These are phyloP conservation scores for Fusarium sp. DNA, from an alignment of 2,329 filamentous ascomycete species.

Conservation along the genomic window DNA sequence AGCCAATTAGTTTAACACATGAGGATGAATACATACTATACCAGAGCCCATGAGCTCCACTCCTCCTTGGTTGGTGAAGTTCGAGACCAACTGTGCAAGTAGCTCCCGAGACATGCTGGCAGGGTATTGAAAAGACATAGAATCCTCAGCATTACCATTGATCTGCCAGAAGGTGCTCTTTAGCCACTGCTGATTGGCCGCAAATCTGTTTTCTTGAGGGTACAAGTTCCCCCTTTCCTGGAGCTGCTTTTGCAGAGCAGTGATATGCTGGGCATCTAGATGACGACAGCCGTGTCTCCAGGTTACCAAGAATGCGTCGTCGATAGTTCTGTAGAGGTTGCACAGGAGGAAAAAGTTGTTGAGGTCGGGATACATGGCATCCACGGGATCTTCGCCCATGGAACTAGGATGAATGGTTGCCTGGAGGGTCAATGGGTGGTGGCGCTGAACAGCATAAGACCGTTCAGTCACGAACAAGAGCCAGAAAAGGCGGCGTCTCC, in stretches of 20 bases:
- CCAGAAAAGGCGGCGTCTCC: conserved; percentile 80
- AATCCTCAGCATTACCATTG: conserved; percentile 64
- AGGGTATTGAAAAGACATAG: conserved; percentile 74
- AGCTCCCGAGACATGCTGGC: conserved; percentile 75
- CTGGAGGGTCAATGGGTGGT: conserved; percentile 78
- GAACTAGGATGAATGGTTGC: conserved; percentile 77
- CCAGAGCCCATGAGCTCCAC: conserved; percentile 83
- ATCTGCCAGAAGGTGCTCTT: conserved; percentile 76
- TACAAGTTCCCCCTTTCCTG: conserved; percentile 67
- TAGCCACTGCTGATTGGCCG: conserved; percentile 75
- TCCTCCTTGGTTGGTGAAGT: conserved; percentile 79
- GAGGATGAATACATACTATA: conserved; percentile 67
- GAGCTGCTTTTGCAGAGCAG: conserved; percentile 73
- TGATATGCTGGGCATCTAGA: conserved; percentile 70
- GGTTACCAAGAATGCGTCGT: conserved; percentile 72
- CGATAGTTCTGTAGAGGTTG: conserved; percentile 75
- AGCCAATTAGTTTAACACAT: conserved; percentile 2
- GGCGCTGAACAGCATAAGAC: conserved; percentile 79
- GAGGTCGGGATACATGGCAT: conserved; percentile 67
- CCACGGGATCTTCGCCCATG: conserved; percentile 71
- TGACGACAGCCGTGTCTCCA: conserved; percentile 77
- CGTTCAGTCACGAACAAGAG: conserved; percentile 80
- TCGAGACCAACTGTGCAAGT: conserved; percentile 75
- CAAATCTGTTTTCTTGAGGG: conserved; percentile 68
- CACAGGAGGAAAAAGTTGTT: conserved; percentile 72